Base-by-base conservation (phyloP, 2,329 filamentous ascomycete genomes). In the Fusarium heterosporum region DNA sequence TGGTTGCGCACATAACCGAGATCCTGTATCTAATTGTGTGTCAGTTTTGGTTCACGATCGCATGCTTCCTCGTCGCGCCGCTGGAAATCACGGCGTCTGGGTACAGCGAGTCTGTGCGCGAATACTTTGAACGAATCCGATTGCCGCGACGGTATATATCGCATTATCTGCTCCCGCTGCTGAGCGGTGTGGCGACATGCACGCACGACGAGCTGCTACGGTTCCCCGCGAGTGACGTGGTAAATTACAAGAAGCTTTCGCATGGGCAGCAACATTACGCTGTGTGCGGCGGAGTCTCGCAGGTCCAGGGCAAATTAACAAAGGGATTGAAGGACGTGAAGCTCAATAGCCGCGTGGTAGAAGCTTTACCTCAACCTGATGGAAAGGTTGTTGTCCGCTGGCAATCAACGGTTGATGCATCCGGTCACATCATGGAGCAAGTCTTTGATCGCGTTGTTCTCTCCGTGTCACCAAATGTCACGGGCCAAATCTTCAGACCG, bases 121-220 rank as follows among this genome's bases (percentile, higher is more conserved):
- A 82, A 34, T 89, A 88, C 61, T 68, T 85, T 8, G 55, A 73
- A n/a, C 77, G 86, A n/a, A 84, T 84, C 6, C 74, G 78, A 48
- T 71, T 87, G 2, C 85, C 86, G 0, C 74, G 72, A 8, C 78
- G 80, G 28, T 87, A 85, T 55, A 69, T 78, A 5, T 73, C 76
- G 4, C 78, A 80, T 32, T 88, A 88, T 66, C 71, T 89, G 9
- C 74, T 88, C 0, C 86, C 86, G 0, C 75, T 87, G 7, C 78
- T 89, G 38, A 83, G 84, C 48, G 81, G 81, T 58, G 83, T 87
- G 8, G 81, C 82, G 6, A 88, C 85, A 2, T 88, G 85, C 66
- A 79, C 84, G 0, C 85, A 87, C 53, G 74, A 78, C 3, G 78
- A 81, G 29, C 72, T 87, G 4, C 74, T 87, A 1, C 72, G 74